Base-by-base conservation (phyloP, 2,329 filamentous ascomycete genomes). In the Colletotrichum filicis region DNA sequence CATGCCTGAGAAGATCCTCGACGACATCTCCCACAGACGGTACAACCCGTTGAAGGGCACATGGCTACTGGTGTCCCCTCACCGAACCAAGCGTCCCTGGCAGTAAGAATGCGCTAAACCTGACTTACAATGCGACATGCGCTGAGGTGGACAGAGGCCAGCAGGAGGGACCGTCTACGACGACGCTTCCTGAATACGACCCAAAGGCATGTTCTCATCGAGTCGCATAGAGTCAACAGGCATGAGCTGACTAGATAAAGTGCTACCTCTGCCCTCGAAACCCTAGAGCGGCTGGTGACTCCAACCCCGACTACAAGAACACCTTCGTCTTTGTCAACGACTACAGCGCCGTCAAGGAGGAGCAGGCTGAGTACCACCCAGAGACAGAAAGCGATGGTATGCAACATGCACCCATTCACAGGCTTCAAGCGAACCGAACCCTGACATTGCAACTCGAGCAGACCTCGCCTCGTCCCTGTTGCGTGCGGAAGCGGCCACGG, bases 321-420 rank as follows among this genome's bases (percentile, higher is more conserved):
- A 97, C 95, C 0, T 98, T 97, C 81, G 93, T 96, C 52, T 99
- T 99, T 79, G 93, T 98, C 77, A 99, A 99, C 79, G 97, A 99
- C 82, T 99, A 97, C 84, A 97, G 95, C 79, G 97, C 97, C 2
- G 96, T 99, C 63, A 98, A 98, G 84, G 95, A 98, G 83, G 88
- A 94, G 75, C 97, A 99, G 83, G 92, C 92, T 35, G 92, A 94
- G 60, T 99, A 98, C 83, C 80, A 82, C 46, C 82, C 83, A 2
- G 80, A 84, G 4, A 66, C 79, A 11, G 83, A 82, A 5, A 81
- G 81, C 28, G 80, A 88, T 77, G 79, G 82, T 80, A 64, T 8
- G 16, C 26, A 8, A 2, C 5, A 2, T 6, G 4, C 30, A 8
- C 12, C 5, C 3, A 1, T 1, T n/a, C 22, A 1, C 19, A 12